Base-by-base conservation (phyloP, 768 basidiomycete species). In the Terana coerulea region DNA sequence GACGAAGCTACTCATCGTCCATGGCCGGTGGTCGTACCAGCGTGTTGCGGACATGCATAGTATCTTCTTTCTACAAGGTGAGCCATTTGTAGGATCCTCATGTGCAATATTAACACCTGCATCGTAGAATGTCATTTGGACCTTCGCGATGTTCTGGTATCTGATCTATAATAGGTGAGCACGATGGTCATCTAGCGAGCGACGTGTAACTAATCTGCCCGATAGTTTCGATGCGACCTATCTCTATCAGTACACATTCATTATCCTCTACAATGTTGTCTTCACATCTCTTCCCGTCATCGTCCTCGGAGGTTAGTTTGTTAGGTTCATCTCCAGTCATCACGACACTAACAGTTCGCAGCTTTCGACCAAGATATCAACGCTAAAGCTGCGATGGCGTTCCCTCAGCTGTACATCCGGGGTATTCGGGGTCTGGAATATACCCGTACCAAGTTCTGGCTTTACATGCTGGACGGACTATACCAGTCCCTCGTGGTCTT, bases 31-130 rank as follows among this genome's bases (percentile, higher is more conserved):
- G 95, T 95, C 91, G 25, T 98, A 99, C 69, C 88, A 91, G 61
- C 90, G 95, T 36, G 76, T 98, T 36, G 93, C 95, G 14, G 93
- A 95, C 62, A 95, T 98, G 93, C 91, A 95, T 59, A 86, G 85
- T 61, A 97, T 94, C 69, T 98, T 98, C 74, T 98, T n/a, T 98
- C 72, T 98, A 98, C 79, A 98, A 98, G 81, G 90, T 91, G 34
- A 44, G 75, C 54, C 40, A 33, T 24, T 48, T 39, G 36, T 21
- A 37, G 5, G 26, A 26, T 11, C 28, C 11, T 4, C 39, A 17
- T 33, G n/a, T 10, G 25, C 37, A 7, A 21, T 17, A 14, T n/a
- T 46, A 7, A 50, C 19, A 2, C 6, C 3, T 44, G 42, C n/a
- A 24, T 31, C 5, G 39, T 56, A 91, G 88, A 92, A 90, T 62